Conservation (phyloP, 2,329 filamentous ascomycete genomes). For the Aspergillus oerlinghausenensis region DNA sequence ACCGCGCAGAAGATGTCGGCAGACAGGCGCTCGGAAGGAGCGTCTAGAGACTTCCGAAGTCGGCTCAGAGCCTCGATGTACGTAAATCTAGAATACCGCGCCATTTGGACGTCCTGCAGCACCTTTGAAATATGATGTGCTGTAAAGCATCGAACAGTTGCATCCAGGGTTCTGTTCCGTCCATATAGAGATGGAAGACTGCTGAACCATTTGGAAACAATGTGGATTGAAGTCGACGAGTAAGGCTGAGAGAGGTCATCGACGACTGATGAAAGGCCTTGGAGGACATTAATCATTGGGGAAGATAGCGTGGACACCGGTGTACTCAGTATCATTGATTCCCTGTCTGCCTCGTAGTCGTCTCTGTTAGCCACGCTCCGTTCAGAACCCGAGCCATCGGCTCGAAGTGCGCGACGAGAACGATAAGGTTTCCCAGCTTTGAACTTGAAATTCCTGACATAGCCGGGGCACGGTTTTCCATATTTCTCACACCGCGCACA, state of each 20-base stretch:
- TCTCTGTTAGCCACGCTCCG: background rate
- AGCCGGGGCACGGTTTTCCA: conserved; percentile 31
- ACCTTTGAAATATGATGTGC: conserved; percentile 23
- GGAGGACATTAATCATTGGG: conserved; percentile 17
- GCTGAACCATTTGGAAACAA: conserved; percentile 20
- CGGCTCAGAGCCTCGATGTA: conserved; percentile 22
- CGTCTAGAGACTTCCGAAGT: conserved; percentile 18
- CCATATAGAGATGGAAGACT: conserved; percentile 24
- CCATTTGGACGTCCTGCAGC: conserved; percentile 15
- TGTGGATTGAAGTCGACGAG: conserved; percentile 12
- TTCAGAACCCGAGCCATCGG: background rate
- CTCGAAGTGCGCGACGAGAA: conserved; percentile 10
- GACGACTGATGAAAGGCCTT: conserved; percentile 18
- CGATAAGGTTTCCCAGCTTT: conserved; percentile 28
- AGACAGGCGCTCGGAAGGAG: conserved; percentile 17
- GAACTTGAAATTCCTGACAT: conserved; percentile 31
- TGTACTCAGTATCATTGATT: conserved; percentile 1
- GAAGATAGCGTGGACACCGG: conserved; percentile 4
- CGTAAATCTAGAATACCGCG: conserved; percentile 20
- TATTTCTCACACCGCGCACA: conserved; percentile 32
- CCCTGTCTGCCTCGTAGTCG: background rate
- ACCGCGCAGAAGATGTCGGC: conserved; percentile 26
- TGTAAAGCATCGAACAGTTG: conserved; percentile 22
- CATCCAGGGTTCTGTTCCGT: conserved; percentile 20
- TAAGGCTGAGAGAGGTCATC: conserved; percentile 20